phyloP scores from a whole-genome alignment of 2,329 filamentous ascomycete genomes.

The Ceratocystis smalleyi region DNA sequence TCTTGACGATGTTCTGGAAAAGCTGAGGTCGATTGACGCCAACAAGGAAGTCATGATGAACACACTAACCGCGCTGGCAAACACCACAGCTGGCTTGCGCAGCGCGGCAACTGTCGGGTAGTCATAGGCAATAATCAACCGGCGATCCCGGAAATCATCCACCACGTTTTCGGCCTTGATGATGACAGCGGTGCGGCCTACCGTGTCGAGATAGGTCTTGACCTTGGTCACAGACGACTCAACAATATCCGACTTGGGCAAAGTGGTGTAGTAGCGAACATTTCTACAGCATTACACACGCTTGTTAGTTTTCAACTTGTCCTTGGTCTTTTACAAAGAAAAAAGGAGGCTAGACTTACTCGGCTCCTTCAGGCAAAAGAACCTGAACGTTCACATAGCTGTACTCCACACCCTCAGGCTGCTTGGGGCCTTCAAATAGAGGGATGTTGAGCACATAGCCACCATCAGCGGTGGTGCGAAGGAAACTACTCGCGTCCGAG shows the following conservation, averaged over 20 bases:
- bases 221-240: slow-evolving; percentile 46
- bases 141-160: slow-evolving; percentile 73
- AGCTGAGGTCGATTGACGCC: slow-evolving; percentile 67
- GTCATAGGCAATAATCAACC: slow-evolving; percentile 77
- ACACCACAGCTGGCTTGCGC: slow-evolving; percentile 75
- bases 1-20: slow-evolving; percentile 27
- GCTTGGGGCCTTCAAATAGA: slow-evolving; percentile 83
- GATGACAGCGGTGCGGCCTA: slow-evolving; percentile 68
- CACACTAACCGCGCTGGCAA: slow-evolving; percentile 54
- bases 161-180: slow-evolving; percentile 75
- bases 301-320: neutral
- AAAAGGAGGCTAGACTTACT: slow-evolving; percentile 36
- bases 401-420: slow-evolving; percentile 73
- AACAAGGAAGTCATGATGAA: slow-evolving; percentile 62
- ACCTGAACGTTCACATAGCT: slow-evolving; percentile 65
- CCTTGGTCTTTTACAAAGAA: neutral
- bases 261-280: slow-evolving; percentile 57
- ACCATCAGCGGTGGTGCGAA: slow-evolving; percentile 51
- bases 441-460: slow-evolving; percentile 80
- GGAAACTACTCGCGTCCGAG: slow-evolving; percentile 59
- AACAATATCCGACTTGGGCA: slow-evolving; percentile 49
- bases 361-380: slow-evolving; percentile 79
- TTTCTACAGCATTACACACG: slow-evolving; percentile 40
- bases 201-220: slow-evolving; percentile 84
- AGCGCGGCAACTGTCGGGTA: slow-evolving; percentile 59